Conservation (phyloP, 2,329 filamentous ascomycete genomes). For the Ilyonectria destructans region DNA sequence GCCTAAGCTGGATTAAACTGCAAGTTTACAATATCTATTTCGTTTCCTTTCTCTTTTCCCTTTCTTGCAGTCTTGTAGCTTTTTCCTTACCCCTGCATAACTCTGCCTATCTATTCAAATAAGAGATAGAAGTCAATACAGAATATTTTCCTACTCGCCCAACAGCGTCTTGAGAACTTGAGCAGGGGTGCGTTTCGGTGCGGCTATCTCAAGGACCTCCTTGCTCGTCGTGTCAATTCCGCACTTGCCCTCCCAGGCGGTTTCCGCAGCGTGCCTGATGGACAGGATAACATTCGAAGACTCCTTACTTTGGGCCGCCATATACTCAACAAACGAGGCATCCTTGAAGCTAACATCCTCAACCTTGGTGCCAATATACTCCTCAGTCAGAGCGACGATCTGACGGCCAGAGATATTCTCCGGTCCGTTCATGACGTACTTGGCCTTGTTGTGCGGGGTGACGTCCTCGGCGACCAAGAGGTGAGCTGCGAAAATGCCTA, state of each 20-base stretch:
- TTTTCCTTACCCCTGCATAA: too few relatives aligned
- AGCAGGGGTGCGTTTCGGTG: conserved; percentile 50
- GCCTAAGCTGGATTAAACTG: too few relatives aligned
- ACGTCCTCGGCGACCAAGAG: too few relatives aligned
- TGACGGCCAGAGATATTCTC: too few relatives aligned
- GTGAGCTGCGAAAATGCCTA: too few relatives aligned
- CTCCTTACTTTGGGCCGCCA: conserved; percentile 33
- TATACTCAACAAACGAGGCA: conserved; percentile 48
- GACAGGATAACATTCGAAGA: conserved; percentile 51
- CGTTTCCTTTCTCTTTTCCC: too few relatives aligned
- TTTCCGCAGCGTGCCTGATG: conserved; percentile 42
- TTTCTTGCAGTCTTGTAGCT: too few relatives aligned
- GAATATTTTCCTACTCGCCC: conserved; percentile 1
- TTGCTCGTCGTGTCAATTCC: conserved; percentile 46
- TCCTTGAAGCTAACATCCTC: conserved; percentile 53
- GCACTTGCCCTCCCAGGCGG: conserved; percentile 53
- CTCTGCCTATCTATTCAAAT: too few relatives aligned
- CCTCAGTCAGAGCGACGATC: conserved; percentile 50
- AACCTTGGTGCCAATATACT: conserved; percentile 48
- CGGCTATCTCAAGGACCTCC: conserved; percentile 51
- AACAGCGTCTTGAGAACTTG: conserved; percentile 40
- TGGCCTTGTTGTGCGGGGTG: too few relatives aligned
- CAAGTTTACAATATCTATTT: too few relatives aligned
- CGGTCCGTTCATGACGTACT: too few relatives aligned
- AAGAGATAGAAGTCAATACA: too few relatives aligned